Conservation (phyloP, 371 early-diverging fungal genomes). For the Mucor irregularis region DNA sequence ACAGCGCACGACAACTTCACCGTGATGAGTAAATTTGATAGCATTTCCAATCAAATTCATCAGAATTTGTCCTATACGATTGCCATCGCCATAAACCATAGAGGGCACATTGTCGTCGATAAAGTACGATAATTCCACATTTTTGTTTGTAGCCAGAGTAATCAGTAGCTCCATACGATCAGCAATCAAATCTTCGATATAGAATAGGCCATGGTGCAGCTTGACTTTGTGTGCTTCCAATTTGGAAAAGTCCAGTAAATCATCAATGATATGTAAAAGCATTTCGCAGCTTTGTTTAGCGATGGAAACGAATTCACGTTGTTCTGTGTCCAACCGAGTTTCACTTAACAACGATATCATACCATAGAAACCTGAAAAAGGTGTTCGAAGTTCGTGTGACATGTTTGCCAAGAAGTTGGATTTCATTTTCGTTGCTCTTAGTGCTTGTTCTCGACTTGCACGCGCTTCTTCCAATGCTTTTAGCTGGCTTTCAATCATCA, state of each 20-base stretch:
- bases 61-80: constrained; percentile 46
- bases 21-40: constrained; percentile 58
- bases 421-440: constrained; percentile 43
- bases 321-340: constrained; percentile 53
- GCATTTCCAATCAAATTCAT: constrained; percentile 51
- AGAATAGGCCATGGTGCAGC: constrained; percentile 51
- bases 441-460: constrained; percentile 43
- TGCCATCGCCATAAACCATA: constrained; percentile 51
- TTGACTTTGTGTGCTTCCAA: constrained; percentile 65
- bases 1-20: constrained; percentile 50
- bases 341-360: constrained; percentile 60
- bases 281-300: constrained; percentile 64
- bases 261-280: constrained; percentile 62
- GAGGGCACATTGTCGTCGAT: constrained; percentile 40
- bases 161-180: constrained; percentile 58
- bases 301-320: constrained; percentile 61
- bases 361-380: constrained; percentile 62
- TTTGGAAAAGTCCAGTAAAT: constrained; percentile 64
- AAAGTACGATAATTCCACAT: constrained; percentile 52
- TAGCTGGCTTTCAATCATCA: constrained; percentile 42
- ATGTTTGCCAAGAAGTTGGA: constrained; percentile 64
- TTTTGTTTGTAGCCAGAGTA: constrained; percentile 52
- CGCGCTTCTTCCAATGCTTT: constrained; percentile 47
- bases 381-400: constrained; percentile 56
- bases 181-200: constrained; percentile 56